Conservation (phyloP, 1,284 basidiomycete genomes). For the Singerocomus rubriflavus region DNA sequence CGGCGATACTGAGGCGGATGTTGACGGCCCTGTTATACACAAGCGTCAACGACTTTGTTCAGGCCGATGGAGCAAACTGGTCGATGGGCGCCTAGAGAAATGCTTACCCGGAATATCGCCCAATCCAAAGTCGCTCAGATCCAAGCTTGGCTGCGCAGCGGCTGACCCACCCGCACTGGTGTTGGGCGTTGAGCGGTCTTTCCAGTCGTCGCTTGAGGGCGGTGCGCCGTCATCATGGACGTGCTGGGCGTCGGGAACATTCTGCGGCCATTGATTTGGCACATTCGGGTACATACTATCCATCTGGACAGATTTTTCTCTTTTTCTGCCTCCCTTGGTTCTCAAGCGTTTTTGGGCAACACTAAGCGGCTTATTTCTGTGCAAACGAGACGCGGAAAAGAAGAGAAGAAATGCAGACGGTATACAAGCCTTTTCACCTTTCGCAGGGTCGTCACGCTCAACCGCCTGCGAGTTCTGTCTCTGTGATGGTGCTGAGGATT, state of each 20-base stretch:
- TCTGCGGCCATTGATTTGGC: conserved; percentile 52
- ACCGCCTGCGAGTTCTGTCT: conserved; percentile 41
- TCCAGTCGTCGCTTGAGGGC: conserved; percentile 44
- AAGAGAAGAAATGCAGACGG: conserved; percentile 36
- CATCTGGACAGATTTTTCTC: conserved; percentile 47
- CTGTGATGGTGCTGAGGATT: conserved; percentile 40
- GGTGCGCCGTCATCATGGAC: conserved; percentile 38
- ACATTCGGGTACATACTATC: conserved; percentile 50
- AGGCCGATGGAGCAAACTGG: neutral
- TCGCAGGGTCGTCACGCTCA: conserved; percentile 35
- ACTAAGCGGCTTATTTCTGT: conserved; percentile 54
- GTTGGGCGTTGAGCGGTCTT: conserved; percentile 37
- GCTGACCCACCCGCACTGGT: conserved; percentile 29
- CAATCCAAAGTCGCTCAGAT: conserved; percentile 44
- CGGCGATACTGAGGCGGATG: conserved; percentile 39
- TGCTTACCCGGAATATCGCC: conserved; percentile 39
- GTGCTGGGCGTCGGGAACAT: conserved; percentile 37
- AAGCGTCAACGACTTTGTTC: conserved; percentile 18
- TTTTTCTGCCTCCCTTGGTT: conserved; percentile 43
- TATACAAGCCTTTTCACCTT: conserved; percentile 41
- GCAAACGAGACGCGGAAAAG: conserved; percentile 41
- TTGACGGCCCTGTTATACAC: conserved; percentile 27
- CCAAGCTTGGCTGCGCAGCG: conserved; percentile 35
- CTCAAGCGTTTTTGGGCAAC: conserved; percentile 48
- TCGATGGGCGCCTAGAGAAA: conserved; percentile 28